Evolutionary conservation across 768 basidiomycete species (phyloP), one percentile per base, ranked within the genome.

Genomic region (Podaxis pistillaris): DNA sequence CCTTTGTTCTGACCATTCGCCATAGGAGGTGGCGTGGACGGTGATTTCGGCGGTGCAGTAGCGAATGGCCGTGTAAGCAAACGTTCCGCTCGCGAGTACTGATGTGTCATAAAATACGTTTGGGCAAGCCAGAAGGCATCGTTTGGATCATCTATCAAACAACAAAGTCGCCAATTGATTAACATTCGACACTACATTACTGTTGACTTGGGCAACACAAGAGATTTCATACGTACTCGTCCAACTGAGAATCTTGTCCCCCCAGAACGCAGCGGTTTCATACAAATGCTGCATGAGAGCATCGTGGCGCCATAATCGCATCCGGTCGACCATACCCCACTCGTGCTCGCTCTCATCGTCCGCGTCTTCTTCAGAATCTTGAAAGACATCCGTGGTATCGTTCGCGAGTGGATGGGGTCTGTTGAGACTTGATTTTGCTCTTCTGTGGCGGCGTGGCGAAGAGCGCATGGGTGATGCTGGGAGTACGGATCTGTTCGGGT

Each of bases 81-180:
- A 51, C 90, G 86, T 73, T 98, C 94, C 9, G 97, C 96, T 52
- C 96, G 91, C 7, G 94, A 89, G 75, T 96, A 98, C 64, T 97
- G 93, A 68, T 96, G 89, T 2, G 91, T 95, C 80, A 96, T 90
- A 73, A 98, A 99, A 74, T 95, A 94, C 0, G 92, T 94, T 73
- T 99, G 97, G 2, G 97, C 96, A 22, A 99, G 86, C 97, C 97
- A 99, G 75, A 99, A 98, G 12, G 95, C 97, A 74, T 99, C 97
- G 72, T 98, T 97, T 33, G 95, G 90, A 69, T 98, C 94, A 65
- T 89, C 96, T 96, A 68, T 24, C 28, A 15, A 37, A 11, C 4
- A n/a, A 30, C 9, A 15, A 50, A 22, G 36, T 22, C 6, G 17
- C 13, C n/a, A 24, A 37, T 22, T 13, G 24, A 51, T 60, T 19